These are phyloP conservation scores for Dictyostelium gargantuum DNA, from an alignment of 208 protist species.

Conservation along the genomic window DNA sequence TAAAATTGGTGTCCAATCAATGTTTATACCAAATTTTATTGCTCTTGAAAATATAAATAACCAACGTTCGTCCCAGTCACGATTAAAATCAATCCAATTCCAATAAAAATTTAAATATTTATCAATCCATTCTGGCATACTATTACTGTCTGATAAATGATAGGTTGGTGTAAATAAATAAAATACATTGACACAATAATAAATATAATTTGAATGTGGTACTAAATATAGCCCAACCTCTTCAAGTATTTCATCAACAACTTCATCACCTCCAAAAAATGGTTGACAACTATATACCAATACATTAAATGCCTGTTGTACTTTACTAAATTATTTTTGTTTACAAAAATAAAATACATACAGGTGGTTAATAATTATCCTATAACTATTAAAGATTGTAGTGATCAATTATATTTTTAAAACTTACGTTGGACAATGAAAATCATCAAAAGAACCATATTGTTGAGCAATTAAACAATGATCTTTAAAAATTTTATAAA, in stretches of 20 bases:
- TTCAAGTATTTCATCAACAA: neutral
- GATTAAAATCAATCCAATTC: neutral
- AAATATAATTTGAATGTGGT: constrained; percentile 11
- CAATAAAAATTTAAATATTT: neutral
- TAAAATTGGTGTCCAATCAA: neutral
- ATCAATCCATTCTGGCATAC: neutral
- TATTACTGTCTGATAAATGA: neutral
- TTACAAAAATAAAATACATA: no score
- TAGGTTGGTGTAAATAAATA: constrained; percentile 14
- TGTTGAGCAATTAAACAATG: neutral
- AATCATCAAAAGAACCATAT: neutral
- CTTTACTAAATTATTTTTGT: neutral
- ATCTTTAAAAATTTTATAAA: constrained; percentile 12
- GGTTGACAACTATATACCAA: neutral
- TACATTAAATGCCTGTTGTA: neutral
- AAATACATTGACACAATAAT: neutral
- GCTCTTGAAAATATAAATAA: neutral
- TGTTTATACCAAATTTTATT: neutral
- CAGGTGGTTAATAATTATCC: no score
- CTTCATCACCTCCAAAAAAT: neutral
- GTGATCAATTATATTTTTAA: neutral
- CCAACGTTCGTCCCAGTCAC: constrained; percentile 8
- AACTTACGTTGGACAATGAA: neutral
- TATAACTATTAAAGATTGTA: no score
- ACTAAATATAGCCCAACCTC: neutral